These are phyloP conservation scores for Coemansia sp. DNA, from an alignment of 192 early-diverging fungal species.

Conservation along the genomic window DNA sequence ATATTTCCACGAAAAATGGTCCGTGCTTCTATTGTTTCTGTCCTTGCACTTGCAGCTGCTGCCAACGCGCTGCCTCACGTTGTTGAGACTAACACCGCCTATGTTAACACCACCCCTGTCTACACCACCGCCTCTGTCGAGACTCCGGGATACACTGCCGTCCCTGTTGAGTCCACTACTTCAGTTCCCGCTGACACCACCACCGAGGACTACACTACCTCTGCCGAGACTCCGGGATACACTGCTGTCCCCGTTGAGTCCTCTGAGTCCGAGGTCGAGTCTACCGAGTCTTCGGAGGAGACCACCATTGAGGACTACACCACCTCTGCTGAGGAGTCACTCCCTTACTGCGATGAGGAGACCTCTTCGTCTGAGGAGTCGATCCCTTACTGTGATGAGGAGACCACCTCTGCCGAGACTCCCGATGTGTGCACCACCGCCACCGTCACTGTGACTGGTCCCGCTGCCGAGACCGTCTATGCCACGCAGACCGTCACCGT, in stretches of 20 bases:
- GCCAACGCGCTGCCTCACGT: slow-evolving; percentile 39
- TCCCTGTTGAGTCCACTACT: slow-evolving; percentile 3
- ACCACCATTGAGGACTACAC: slow-evolving; percentile 12
- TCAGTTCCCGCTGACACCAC: slow-evolving; percentile 12
- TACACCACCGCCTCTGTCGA: slow-evolving; percentile 14
- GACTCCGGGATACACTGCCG: slow-evolving; percentile 11
- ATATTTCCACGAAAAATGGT: slow-evolving; percentile 29
- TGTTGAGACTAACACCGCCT: slow-evolving; percentile 43
- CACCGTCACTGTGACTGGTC: slow-evolving; percentile 30
- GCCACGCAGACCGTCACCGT: slow-evolving; percentile 29
- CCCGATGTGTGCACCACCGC: slow-evolving; percentile 34
- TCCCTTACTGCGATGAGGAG: slow-evolving; percentile 10
- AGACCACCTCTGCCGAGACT: slow-evolving; percentile 13
- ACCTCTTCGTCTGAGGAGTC: slow-evolving; percentile 9
- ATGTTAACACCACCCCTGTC: slow-evolving; percentile 19
- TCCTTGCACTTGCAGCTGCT: slow-evolving; percentile 45
- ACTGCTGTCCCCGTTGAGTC: slow-evolving; percentile 1
- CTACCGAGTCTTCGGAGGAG: slow-evolving; percentile 6
- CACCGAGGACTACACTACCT: slow-evolving; percentile 7
- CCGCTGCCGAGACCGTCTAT: slow-evolving; percentile 27
- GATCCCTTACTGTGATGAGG: slow-evolving; percentile 9
- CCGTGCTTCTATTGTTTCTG: slow-evolving; percentile 44
- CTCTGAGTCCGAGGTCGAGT: not conserved
- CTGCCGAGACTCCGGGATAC: slow-evolving; percentile 17
- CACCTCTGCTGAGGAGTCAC: slow-evolving; percentile 2